A percentile compares a stretch with the other conserved stretches of the same genome.
Evolutionary conservation across 192 early-diverging fungal species (phyloP).

Genomic region (Cladochytrium replicatum): DNA sequence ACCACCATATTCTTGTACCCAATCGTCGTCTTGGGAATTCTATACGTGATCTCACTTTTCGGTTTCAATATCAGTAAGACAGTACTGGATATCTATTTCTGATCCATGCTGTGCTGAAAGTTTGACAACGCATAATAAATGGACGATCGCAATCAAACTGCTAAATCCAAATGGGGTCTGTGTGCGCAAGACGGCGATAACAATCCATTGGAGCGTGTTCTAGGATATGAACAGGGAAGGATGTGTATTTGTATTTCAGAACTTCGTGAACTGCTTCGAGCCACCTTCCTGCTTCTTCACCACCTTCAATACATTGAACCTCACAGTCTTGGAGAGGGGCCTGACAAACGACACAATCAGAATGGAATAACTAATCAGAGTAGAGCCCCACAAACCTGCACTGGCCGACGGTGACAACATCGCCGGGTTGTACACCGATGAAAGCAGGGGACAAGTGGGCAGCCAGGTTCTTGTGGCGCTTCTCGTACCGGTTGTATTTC

Average conservation of each 20-base stretch:
- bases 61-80: slow-evolving; percentile 63
- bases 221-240: too few relatives aligned
- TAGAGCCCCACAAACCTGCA: slow-evolving; percentile 58
- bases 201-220: too few relatives aligned
- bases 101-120: too few relatives aligned
- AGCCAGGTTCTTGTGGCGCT: slow-evolving; percentile 98
- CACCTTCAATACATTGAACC: slow-evolving; percentile 99
- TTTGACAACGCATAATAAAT: too few relatives aligned
- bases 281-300: slow-evolving; percentile 69
- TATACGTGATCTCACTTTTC: slow-evolving; percentile 37
- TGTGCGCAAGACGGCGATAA: too few relatives aligned
- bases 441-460: slow-evolving; percentile 93
- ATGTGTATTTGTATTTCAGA: too few relatives aligned
- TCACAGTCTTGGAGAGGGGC: slow-evolving; percentile 98
- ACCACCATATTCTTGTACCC: slow-evolving; percentile 84
- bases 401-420: slow-evolving; percentile 95
- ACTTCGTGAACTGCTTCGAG: slow-evolving; percentile 85
- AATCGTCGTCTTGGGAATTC: slow-evolving; percentile 43
- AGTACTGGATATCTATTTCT: slow-evolving; percentile 70
- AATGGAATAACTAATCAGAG: too few relatives aligned
- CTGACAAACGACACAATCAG: too few relatives aligned
- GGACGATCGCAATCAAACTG: too few relatives aligned
- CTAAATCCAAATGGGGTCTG: too few relatives aligned
- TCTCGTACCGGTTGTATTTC: slow-evolving; percentile 99
- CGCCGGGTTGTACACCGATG: slow-evolving; percentile 80